phyloP scores from a whole-genome alignment of 805 yeast genomes.

The Saccharomycodes ludwigii region DNA sequence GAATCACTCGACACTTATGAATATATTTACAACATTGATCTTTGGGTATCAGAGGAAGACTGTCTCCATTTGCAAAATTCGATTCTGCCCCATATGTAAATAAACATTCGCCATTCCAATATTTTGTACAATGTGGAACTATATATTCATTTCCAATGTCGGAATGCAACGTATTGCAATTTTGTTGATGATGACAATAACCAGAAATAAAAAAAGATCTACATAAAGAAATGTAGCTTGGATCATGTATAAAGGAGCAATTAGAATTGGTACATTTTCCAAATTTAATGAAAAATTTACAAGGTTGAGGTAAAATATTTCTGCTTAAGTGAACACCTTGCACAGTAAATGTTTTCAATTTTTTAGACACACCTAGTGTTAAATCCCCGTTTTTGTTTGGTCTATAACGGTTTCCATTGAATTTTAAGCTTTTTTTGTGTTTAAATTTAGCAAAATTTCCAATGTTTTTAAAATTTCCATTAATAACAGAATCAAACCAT shows the following conservation, averaged over 20 bases:
- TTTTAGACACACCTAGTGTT: not conserved
- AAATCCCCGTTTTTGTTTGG: conserved; percentile 1
- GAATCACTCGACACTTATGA: conserved; percentile 1
- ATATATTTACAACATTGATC: conserved; percentile 5
- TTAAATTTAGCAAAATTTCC: conserved; percentile 2
- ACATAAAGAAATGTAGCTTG: conserved; percentile 5
- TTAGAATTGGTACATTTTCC: conserved; percentile 6
- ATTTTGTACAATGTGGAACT: conserved; percentile 4
- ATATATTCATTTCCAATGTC: conserved; percentile 3
- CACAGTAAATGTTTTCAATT: not conserved
- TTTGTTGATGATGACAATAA: conserved; percentile 2
- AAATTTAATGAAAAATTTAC: conserved; percentile 5
- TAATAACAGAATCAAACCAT: no score
- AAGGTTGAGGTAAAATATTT: no score
- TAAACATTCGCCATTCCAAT: conserved; percentile 2
- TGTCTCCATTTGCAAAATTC: not conserved
- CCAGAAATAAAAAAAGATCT: conserved; percentile 1
- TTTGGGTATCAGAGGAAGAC: no score
- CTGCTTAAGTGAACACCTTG: no score
- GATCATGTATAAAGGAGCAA: conserved; percentile 8
- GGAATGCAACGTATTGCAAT: conserved; percentile 6
- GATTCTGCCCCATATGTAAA: conserved; percentile 4
- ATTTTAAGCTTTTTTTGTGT: conserved; percentile 3
- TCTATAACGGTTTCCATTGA: conserved; percentile 3
- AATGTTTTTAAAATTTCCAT: no score